phyloP scores from a whole-genome alignment of 805 yeast genomes.

The Ogataea degrootiae region DNA sequence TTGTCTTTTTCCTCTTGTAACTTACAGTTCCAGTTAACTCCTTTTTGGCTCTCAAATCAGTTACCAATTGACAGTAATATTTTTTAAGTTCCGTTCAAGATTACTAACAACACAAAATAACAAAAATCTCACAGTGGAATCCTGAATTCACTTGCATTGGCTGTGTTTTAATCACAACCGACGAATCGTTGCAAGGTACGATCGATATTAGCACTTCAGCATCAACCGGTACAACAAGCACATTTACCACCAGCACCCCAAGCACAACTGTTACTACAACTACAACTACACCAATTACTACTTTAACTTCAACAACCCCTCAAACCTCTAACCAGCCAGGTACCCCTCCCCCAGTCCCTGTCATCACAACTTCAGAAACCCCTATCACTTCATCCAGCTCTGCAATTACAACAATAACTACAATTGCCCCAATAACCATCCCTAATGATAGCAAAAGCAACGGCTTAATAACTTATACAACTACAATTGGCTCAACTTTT shows the following conservation, averaged over 20 bases:
- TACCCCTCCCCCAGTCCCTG: slow-evolving; percentile 4
- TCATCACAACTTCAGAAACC: slow-evolving; percentile 3
- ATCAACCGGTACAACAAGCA: slow-evolving; percentile 7
- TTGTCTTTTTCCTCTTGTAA: too few species aligned
- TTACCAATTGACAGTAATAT: background rate
- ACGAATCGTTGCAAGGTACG: slow-evolving; percentile 21
- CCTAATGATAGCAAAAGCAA: background rate
- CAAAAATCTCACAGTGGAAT: slow-evolving; percentile 13
- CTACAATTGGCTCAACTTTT: slow-evolving; percentile 5
- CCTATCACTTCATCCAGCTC: background rate
- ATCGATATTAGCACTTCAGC: slow-evolving; percentile 15
- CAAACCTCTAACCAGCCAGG: background rate
- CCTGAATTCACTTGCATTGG: slow-evolving; percentile 26
- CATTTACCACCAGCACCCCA: slow-evolving; percentile 11
- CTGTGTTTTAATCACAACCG: slow-evolving; percentile 26
- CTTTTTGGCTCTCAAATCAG: background rate
- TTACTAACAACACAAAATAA: background rate
- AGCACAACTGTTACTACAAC: too few species aligned
- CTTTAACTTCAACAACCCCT: slow-evolving; percentile 3
- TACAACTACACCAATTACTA: slow-evolving; percentile 4
- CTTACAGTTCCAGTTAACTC: background rate
- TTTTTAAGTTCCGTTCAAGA: background rate
- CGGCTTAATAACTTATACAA: slow-evolving; percentile 7
- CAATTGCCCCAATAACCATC: background rate
- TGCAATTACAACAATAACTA: background rate